A percentile compares a stretch with the other conserved stretches of the same genome.
These are phyloP conservation scores for Cadophora luteo-olivacea DNA, from an alignment of 2,329 filamentous ascomycete species.

Conservation along the genomic window DNA sequence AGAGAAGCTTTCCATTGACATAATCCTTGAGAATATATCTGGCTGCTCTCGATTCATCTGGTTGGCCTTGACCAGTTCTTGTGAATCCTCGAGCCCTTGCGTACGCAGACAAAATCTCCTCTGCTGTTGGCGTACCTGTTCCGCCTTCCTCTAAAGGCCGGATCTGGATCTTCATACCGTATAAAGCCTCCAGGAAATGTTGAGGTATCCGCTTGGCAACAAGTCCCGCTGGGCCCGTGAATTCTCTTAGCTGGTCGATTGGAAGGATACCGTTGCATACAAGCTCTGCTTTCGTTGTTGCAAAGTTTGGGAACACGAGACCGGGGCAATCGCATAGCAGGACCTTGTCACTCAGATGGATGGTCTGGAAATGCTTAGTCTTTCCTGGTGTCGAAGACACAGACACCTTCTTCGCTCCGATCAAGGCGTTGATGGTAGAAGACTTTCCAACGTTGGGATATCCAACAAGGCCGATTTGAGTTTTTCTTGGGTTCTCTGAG, in stretches of 20 bases:
- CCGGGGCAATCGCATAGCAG: conserved; percentile 97
- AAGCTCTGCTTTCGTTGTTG: conserved; percentile 93
- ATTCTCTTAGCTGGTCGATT: conserved; percentile 95
- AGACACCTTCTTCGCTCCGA: conserved; percentile 97
- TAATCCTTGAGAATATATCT: conserved; percentile 95
- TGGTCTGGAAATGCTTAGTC: conserved; percentile 99
- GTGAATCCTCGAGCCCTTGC: conserved; percentile 89
- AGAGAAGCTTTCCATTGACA: conserved; percentile 93
- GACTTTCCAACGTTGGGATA: conserved; percentile 99
- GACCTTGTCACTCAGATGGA: conserved; percentile 88
- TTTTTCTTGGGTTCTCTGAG: conserved; percentile 64
- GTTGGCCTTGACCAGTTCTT: conserved; percentile 86
- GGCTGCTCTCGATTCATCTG: conserved; percentile 91
- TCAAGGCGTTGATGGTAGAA: conserved; percentile 98
- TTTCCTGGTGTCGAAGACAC: conserved; percentile 97
- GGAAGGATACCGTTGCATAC: conserved; percentile 95
- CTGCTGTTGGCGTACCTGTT: conserved; percentile 82
- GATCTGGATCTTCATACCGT: conserved; percentile 87
- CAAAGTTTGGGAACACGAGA: conserved; percentile 98
- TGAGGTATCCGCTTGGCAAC: conserved; percentile 87
- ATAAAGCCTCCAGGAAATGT: conserved; percentile 87
- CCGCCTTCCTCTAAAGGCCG: conserved; percentile 90
- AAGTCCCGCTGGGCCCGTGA: conserved; percentile 82
- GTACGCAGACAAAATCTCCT: conserved; percentile 85
- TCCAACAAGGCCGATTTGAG: conserved; percentile 90